Evolutionary conservation across 768 basidiomycete species (phyloP).

Genomic region (Mycena rosella): DNA sequence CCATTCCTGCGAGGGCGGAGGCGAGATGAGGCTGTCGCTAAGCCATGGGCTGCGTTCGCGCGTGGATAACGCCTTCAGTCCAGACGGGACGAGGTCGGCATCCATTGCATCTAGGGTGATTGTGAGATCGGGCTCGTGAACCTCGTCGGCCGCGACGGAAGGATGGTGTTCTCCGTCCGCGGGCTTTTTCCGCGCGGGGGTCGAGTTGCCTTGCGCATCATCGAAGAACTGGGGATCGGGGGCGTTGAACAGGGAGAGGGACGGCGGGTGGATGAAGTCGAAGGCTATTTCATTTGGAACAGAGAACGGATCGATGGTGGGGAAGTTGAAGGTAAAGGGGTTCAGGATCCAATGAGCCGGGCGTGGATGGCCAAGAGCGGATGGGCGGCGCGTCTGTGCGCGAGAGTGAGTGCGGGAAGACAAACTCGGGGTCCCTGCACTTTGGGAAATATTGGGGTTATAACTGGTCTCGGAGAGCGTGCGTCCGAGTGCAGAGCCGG

Average conservation of each 20-base stretch:
- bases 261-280: slow-evolving; percentile 41
- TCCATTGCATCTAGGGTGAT: slow-evolving; percentile 31
- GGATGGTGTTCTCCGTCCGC: slow-evolving; percentile 12
- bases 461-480: slow-evolving; percentile 50
- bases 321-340: slow-evolving; percentile 25
- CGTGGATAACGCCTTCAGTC: slow-evolving; percentile 18
- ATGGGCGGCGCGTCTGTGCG: slow-evolving; percentile 34
- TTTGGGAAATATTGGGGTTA: slow-evolving; percentile 38
- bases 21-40: slow-evolving; percentile 42
- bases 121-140: slow-evolving; percentile 27
- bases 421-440: slow-evolving; percentile 27
- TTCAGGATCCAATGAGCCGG: slow-evolving; percentile 25
- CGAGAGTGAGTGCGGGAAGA: slow-evolving; percentile 31
- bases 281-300: slow-evolving; percentile 29
- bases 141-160: too few species aligned
- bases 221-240: slow-evolving; percentile 30
- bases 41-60: slow-evolving; percentile 41
- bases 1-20: slow-evolving; percentile 40
- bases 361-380: slow-evolving; percentile 37
- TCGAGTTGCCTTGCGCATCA: slow-evolving; percentile 31
- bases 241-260: slow-evolving; percentile 40
- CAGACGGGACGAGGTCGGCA: slow-evolving; percentile 4
- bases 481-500: slow-evolving; percentile 44
- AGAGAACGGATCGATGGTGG: slow-evolving; percentile 22
- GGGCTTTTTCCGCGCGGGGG: slow-evolving; percentile 18